A percentile compares a stretch with the other conserved stretches of the same genome.
Conservation (phyloP, 1,284 basidiomycete genomes). For the Kalmanozyma brasiliensis region DNA sequence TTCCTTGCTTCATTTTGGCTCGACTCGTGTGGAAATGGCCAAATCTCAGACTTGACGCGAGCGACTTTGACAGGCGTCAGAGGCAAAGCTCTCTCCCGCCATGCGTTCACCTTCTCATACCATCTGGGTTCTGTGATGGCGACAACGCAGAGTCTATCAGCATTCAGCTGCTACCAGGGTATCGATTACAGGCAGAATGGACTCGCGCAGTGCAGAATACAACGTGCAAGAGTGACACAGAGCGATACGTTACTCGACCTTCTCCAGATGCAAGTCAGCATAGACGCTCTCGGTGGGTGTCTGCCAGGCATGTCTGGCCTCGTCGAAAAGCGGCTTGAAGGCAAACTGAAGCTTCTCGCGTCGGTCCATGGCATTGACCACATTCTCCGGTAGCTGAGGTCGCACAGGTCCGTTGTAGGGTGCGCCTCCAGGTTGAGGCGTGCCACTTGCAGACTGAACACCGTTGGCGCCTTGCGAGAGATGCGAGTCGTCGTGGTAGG, state of each 20-base stretch:
- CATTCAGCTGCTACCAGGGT: too few relatives aligned
- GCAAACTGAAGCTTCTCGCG: conserved; percentile 54
- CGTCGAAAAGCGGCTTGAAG: conserved; percentile 62
- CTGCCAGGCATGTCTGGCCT: conserved; percentile 50
- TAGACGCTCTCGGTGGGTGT: conserved; percentile 57
- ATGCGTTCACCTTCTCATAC: too few relatives aligned
- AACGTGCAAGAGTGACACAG: neutral
- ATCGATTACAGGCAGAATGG: too few relatives aligned
- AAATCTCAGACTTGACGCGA: too few relatives aligned
- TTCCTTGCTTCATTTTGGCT: too few relatives aligned
- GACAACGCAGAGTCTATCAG: too few relatives aligned
- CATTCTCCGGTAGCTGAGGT: conserved; percentile 58
- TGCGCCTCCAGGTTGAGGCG: conserved; percentile 27
- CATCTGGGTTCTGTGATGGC: too few relatives aligned
- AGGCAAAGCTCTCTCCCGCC: too few relatives aligned
- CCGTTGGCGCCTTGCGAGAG: conserved; percentile 33
- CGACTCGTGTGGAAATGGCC: too few relatives aligned
- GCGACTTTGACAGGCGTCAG: too few relatives aligned
- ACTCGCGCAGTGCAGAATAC: too few relatives aligned
- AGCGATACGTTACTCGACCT: conserved; percentile 22
- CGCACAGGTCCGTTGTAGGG: conserved; percentile 52
- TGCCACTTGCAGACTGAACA: conserved; percentile 28
- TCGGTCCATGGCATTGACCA: conserved; percentile 57
- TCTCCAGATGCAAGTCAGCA: conserved; percentile 39
- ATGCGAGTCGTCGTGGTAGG: conserved; percentile 35